A percentile compares a stretch with the other conserved stretches of the same genome.
phyloP scores from a whole-genome alignment of 352 stramenopile genomes.

The Phytophthora cryptogea region DNA sequence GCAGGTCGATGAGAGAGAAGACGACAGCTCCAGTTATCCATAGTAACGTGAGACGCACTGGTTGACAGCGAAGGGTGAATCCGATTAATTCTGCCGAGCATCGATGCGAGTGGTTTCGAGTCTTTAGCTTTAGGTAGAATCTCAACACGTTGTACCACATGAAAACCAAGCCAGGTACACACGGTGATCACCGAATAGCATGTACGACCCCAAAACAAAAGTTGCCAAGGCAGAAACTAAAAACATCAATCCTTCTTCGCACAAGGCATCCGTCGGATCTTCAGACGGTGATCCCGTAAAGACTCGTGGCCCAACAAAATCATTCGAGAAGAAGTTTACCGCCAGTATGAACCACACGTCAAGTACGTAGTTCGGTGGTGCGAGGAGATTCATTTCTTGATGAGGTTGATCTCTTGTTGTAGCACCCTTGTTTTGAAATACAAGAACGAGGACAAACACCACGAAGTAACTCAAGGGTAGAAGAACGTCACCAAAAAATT shows the following conservation, averaged over 20 bases:
- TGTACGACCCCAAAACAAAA: not conserved
- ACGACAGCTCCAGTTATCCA: conserved; percentile 35
- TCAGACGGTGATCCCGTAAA: not conserved
- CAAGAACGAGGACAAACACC: too few relatives aligned
- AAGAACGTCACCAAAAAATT: too few relatives aligned
- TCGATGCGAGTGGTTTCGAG: not conserved
- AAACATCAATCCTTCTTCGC: not conserved
- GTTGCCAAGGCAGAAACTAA: not conserved
- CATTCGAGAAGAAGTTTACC: not conserved
- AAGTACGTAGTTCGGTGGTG: conserved; percentile 1
- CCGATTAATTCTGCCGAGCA: not conserved
- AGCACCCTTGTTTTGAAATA: too few relatives aligned
- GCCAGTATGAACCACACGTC: not conserved
- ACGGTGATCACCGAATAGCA: not conserved
- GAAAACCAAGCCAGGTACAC: not conserved
- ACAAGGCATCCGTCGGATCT: not conserved
- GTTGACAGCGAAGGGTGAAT: not conserved
- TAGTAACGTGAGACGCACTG: conserved; percentile 24
- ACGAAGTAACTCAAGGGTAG: too few relatives aligned
- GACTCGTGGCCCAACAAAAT: conserved; percentile 1
- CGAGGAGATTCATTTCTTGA: not conserved
- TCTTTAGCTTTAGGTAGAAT: not conserved
- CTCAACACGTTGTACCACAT: not conserved
- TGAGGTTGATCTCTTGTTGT: not conserved
- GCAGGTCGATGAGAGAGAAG: conserved; percentile 27